Evolutionary conservation across 495 filamentous ascomycete species (phyloP), one percentile per base, ranked within the genome.

Genomic region (Trichoderma gamsii): DNA sequence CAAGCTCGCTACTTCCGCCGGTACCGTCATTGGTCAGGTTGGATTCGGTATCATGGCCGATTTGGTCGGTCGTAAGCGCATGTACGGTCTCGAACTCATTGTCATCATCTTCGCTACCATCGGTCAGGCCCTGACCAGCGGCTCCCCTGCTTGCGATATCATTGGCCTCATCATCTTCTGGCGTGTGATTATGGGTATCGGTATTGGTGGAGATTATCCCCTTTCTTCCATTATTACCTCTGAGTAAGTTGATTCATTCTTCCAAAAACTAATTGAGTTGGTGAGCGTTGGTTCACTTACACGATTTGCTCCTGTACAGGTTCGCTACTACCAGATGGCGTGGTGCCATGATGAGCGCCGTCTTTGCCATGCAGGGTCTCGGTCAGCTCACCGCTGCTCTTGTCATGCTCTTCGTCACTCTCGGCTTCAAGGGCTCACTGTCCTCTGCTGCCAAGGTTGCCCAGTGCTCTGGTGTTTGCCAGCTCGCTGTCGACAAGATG

Each of bases 61-160:
- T 81, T 79, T 87, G 29, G 84, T 92, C 67, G 90, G 90, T 66
- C 86, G 90, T 66, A 90, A 90, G 79, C 83, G 80, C 66, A 92
- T 94, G 82, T 97, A 97, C 76, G 92, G 92, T 59, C 80, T 95
- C 63, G 92, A 96, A 76, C 78, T 96, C 70, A 92, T 95, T 73
- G 79, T 97, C 71, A 95, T 96, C 77, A 96, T 96, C 75, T 84
- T 91, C 69, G 89, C 90, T 8, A 95, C 91, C 23, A 79, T 96
- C 56, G 91, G 89, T 66, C 91, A 94, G 77, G 76, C 89, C 59
- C 81, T 96, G 61, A 75, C 87, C n/a, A 87, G 89, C 11, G 76
- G 78, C 35, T 92, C 90, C n/a, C 82, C 80, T 15, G 84, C 86
- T 2, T 85, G 93, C 66, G 84, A 89, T 41, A 86, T 96, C 66